Percentiles rank a stretch among this genome's conserved stretches.
Evolutionary conservation across 108 stramenopile species (phyloP).

Genomic region (Mediolabrus comicus): DNA sequence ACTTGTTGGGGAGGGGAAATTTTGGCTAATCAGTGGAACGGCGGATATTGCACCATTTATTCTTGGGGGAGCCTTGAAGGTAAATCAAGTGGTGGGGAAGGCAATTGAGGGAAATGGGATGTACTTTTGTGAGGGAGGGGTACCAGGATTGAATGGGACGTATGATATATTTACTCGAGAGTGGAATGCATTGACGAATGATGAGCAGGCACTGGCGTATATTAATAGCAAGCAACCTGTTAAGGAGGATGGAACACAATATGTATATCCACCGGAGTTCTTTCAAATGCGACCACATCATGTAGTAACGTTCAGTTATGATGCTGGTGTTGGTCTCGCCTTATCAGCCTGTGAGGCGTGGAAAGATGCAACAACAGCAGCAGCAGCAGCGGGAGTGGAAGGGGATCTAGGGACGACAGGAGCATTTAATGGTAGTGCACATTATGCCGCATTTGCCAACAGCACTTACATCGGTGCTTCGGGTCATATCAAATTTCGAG

Average conservation of each 20-base stretch:
- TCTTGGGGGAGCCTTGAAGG: neutral
- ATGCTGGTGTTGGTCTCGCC: slow-evolving; percentile 1
- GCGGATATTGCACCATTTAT: slow-evolving; percentile 1
- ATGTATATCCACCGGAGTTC: neutral
- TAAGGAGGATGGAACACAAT: neutral
- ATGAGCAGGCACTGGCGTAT: neutral
- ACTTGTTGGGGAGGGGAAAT: neutral
- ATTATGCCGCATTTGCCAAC: neutral
- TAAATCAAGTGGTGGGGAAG: neutral
- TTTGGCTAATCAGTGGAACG: neutral
- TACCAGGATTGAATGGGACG: neutral
- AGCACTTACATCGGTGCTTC: neutral
- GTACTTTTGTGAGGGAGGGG: slow-evolving; percentile 2
- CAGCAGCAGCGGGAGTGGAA: neutral
- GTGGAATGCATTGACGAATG: neutral
- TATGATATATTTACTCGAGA: slow-evolving; percentile 3
- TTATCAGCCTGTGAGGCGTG: slow-evolving; percentile 1
- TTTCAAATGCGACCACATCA: slow-evolving; percentile 1
- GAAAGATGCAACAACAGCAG: neutral
- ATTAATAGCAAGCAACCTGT: slow-evolving; percentile 3
- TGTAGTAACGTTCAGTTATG: slow-evolving; percentile 1
- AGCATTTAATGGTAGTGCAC: neutral
- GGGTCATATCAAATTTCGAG: neutral
- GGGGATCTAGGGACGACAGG: neutral
- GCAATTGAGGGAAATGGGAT: slow-evolving; percentile 3